Conservation (phyloP, 2,329 filamentous ascomycete species). For the Colletotrichum sp. region DNA sequence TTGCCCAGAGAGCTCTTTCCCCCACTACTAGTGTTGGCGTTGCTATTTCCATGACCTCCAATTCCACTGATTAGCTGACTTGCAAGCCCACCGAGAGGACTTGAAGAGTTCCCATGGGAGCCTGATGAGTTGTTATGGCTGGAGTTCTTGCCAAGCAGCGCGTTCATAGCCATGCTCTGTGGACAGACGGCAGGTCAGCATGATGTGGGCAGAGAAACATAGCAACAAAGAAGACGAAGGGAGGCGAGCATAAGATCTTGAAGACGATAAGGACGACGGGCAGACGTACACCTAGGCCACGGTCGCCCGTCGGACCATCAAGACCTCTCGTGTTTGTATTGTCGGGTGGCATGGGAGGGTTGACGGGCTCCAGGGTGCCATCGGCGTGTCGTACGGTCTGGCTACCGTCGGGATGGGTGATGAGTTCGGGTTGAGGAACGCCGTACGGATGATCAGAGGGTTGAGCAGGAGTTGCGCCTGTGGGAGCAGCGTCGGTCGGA, state of each 20-base stretch:
- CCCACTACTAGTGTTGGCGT: slow-evolving; percentile 30
- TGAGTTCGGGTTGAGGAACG: slow-evolving; percentile 58
- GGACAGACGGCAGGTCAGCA: slow-evolving; percentile 11
- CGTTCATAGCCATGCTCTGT: slow-evolving; percentile 66
- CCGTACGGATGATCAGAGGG: slow-evolving; percentile 69
- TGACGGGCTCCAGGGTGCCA: slow-evolving; percentile 64
- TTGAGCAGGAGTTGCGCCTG: slow-evolving; percentile 61
- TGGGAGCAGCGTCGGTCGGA: slow-evolving; percentile 67
- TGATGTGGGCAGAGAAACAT: not conserved
- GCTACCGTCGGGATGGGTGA: slow-evolving; percentile 66
- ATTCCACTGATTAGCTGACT: slow-evolving; percentile 50
- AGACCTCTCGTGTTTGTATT: slow-evolving; percentile 52
- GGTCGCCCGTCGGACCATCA: slow-evolving; percentile 60
- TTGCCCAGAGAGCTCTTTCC: slow-evolving; percentile 52
- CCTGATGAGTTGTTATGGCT: slow-evolving; percentile 29
- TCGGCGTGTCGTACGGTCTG: slow-evolving; percentile 66
- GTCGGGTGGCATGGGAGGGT: slow-evolving; percentile 52
- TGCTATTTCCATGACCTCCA: slow-evolving; percentile 29
- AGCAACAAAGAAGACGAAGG: not conserved
- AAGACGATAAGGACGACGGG: slow-evolving; percentile 9
- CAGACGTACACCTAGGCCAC: slow-evolving; percentile 67
- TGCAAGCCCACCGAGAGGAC: slow-evolving; percentile 50
- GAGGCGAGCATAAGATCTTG: not conserved
- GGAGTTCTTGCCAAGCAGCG: slow-evolving; percentile 56
- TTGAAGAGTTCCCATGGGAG: slow-evolving; percentile 38